Evolutionary conservation across 306 rosid genomes (phyloP).

Genomic region (Prinsepia uniflora): DNA sequence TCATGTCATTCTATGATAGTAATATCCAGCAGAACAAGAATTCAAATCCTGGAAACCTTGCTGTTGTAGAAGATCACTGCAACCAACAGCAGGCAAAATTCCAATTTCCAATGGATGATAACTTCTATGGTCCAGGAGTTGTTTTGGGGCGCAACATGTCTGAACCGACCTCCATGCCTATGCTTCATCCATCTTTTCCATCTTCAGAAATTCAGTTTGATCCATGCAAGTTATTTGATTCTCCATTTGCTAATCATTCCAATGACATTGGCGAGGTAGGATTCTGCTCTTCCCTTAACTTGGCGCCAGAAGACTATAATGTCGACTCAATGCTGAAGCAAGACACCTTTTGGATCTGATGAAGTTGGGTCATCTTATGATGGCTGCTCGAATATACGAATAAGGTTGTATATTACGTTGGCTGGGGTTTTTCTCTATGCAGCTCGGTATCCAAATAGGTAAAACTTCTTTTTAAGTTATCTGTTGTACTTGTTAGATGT

Average conservation of each 20-base stretch:
- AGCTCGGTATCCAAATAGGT: neutral
- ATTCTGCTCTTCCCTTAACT: constrained; percentile 35
- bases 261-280: constrained; percentile 24
- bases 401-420: neutral
- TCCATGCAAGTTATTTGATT: constrained; percentile 31
- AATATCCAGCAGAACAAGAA: constrained; percentile 30
- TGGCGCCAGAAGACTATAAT: constrained; percentile 30
- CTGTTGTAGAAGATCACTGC: constrained; percentile 11
- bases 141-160: constrained; percentile 19
- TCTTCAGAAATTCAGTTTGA: constrained; percentile 28
- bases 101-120: constrained; percentile 28
- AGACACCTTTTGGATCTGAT: constrained; percentile 45
- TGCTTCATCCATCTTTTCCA: constrained; percentile 22
- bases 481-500: constrained; percentile 3
- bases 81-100: constrained; percentile 23
- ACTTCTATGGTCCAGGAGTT: constrained; percentile 28
- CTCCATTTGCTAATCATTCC: constrained; percentile 36
- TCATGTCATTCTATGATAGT: constrained; percentile 42
- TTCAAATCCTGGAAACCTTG: constrained; percentile 19
- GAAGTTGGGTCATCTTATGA: constrained; percentile 17
- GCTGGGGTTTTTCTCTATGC: neutral
- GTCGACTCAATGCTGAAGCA: constrained; percentile 34
- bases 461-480: constrained; percentile 3
- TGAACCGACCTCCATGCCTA: constrained; percentile 20
- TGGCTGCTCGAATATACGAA: constrained; percentile 14